Evolutionary conservation across 306 rosid genomes (phyloP).

Genomic region (Malus orientalis): DNA sequence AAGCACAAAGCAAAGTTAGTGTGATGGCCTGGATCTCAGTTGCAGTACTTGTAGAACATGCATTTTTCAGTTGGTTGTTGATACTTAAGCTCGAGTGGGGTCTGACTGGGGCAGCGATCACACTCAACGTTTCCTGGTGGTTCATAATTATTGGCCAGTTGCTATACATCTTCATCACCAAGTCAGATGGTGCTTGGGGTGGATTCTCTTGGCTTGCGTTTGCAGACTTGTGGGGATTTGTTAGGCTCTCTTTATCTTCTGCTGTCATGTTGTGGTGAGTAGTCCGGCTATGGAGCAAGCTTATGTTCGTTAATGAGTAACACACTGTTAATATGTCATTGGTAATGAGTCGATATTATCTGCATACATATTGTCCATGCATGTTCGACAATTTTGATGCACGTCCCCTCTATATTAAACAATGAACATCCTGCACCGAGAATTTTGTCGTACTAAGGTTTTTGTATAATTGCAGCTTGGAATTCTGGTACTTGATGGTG

Average conservation of each 20-base stretch:
- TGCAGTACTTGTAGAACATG: slow-evolving; percentile 35
- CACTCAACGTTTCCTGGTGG: slow-evolving; percentile 68
- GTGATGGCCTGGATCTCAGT: slow-evolving; percentile 53
- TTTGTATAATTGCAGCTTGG: slow-evolving; percentile 47
- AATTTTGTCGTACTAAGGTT: background rate
- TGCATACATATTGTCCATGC: background rate
- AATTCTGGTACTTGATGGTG: slow-evolving; percentile 82
- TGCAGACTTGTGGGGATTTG: slow-evolving; percentile 46
- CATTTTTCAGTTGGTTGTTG: slow-evolving; percentile 50
- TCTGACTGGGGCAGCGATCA: slow-evolving; percentile 54
- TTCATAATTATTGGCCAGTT: slow-evolving; percentile 36
- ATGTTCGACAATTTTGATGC: background rate
- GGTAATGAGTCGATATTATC: background rate
- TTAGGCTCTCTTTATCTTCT: slow-evolving; percentile 73
- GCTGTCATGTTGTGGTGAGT: slow-evolving; percentile 71
- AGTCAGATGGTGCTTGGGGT: slow-evolving; percentile 77
- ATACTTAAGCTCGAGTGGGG: slow-evolving; percentile 59
- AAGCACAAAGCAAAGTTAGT: slow-evolving; percentile 56
- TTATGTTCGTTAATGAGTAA: background rate
- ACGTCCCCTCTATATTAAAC: background rate
- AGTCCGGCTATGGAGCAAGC: background rate
- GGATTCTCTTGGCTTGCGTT: slow-evolving; percentile 76
- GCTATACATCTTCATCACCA: slow-evolving; percentile 49
- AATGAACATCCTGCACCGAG: background rate
- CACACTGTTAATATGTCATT: background rate